Conservation (phyloP, 179 eudicot genomes). For the Gypsophila paniculata region DNA sequence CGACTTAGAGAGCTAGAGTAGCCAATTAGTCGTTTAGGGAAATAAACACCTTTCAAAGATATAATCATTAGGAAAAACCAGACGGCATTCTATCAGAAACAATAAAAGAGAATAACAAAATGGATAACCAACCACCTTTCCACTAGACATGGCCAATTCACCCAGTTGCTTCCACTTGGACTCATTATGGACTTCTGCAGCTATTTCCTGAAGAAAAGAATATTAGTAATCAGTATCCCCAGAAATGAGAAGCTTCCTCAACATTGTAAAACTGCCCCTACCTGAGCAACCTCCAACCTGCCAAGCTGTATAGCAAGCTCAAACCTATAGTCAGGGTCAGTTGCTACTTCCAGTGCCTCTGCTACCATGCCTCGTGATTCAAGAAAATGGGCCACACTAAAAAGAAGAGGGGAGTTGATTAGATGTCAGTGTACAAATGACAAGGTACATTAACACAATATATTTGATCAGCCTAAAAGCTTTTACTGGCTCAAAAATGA, state of each 20-base stretch:
- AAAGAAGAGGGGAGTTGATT: slow-evolving; percentile 17
- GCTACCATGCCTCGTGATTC: slow-evolving; percentile 92
- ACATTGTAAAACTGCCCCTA: slow-evolving; percentile 18
- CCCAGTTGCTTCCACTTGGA: slow-evolving; percentile 98
- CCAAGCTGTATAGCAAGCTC: slow-evolving; percentile 95
- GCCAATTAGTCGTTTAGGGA: too few species aligned
- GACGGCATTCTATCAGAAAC: too few species aligned
- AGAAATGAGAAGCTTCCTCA: slow-evolving; percentile 5
- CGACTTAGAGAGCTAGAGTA: too few species aligned
- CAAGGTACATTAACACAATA: too few species aligned
- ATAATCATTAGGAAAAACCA: too few species aligned
- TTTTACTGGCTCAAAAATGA: too few species aligned
- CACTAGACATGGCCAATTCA: slow-evolving; percentile 90
- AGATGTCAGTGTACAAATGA: background rate
- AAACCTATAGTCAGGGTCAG: slow-evolving; percentile 95
- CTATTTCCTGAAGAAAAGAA: slow-evolving; percentile 62
- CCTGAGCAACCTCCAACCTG: slow-evolving; percentile 80
- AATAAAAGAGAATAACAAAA: too few species aligned
- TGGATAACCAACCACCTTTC: too few species aligned
- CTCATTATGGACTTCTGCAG: slow-evolving; percentile 75
- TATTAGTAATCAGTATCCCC: slow-evolving; percentile 20
- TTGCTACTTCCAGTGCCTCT: slow-evolving; percentile 90
- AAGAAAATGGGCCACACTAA: slow-evolving; percentile 85
- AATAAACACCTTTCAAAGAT: too few species aligned
- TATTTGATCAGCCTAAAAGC: too few species aligned